Base-by-base conservation (phyloP, 1,284 basidiomycete species). In the Pseudomicrostroma phylloplanum region DNA sequence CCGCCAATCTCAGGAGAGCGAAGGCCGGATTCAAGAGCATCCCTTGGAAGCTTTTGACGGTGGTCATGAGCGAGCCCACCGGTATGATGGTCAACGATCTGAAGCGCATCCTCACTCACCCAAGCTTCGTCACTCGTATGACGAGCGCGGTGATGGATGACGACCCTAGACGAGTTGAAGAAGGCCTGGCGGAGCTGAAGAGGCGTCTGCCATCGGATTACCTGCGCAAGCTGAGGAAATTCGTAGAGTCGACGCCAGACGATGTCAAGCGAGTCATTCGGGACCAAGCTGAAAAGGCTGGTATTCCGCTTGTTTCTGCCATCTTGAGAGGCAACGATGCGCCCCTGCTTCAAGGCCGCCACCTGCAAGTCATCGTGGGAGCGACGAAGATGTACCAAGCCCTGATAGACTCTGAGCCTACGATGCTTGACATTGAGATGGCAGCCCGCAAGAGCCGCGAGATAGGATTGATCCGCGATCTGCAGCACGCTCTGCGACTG, bases 291-390 rank as follows among this genome's bases (percentile, higher is more conserved):
- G 61, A 67, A 42, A 65, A 62, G 48, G 69, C 71, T 6, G 69
- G 67, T 49, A 76, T 78, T 17, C 75, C 76, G 19, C 68, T 78
- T 9, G 76, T 78, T 8, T 71, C 74, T 11, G 76, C 76, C 17
- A 78, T 78, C 57, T 70, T 71, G 2, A 69, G 76, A 46, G 72
- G 76, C 39, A 71, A 69, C 7, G 74, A 78, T 48, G 64, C 69
- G 56, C 76, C 75, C 39, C 71, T 72, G 64, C 67, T 78, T 26
- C 71, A 69, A 15, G 57, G 57, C 58, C 73, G 76, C 42, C 73
- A 58, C 17, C 51, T 78, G 25, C 65, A 74, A 64, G 67, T 70
- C 12, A 72, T 78, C 42, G 72, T 76, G 59, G 60, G 66, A 9
- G 76, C 74, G 2, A 74, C 76, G 4, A 53, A 66, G 21, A 61